Percentiles rank a stretch among this genome's conserved stretches.
Conservation (phyloP, 2,329 filamentous ascomycete species). For the Capronia coronata region DNA sequence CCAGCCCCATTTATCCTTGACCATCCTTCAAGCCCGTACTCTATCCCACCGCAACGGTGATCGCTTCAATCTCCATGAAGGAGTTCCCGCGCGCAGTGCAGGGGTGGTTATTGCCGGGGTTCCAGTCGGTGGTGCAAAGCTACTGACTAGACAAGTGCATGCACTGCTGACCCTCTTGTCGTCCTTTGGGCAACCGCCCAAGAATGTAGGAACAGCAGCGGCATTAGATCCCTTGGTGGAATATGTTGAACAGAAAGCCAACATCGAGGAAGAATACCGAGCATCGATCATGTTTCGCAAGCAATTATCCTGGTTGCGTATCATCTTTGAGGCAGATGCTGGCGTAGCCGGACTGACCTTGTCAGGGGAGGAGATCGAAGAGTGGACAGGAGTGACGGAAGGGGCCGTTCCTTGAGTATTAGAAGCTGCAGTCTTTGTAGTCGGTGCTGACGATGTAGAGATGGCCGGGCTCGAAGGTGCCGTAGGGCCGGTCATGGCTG, state of each 20-base stretch:
- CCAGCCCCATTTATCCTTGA: not conserved
- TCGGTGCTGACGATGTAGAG: not conserved
- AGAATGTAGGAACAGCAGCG: slow-evolving; percentile 32
- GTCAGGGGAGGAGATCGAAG: slow-evolving; percentile 4
- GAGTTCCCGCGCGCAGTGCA: slow-evolving; percentile 8
- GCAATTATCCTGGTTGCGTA: slow-evolving; percentile 24
- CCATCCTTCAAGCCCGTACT: not conserved
- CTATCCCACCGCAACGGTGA: slow-evolving; percentile 17
- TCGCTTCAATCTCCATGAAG: slow-evolving; percentile 18
- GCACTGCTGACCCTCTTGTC: slow-evolving; percentile 20
- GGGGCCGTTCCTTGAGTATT: not conserved
- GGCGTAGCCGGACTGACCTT: slow-evolving; percentile 13
- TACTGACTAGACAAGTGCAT: slow-evolving; percentile 20
- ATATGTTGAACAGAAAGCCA: slow-evolving; percentile 15
- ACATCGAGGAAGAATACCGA: slow-evolving; percentile 13
- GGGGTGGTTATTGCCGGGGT: slow-evolving; percentile 15
- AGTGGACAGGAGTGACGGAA: not conserved
- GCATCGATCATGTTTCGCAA: slow-evolving; percentile 23
- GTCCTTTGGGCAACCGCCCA: slow-evolving; percentile 14
- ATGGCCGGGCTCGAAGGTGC: slow-evolving; percentile 1
- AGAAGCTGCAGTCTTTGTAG: not conserved
- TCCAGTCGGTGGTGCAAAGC: slow-evolving; percentile 9
- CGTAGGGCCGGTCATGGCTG: not conserved
- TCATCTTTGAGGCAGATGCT: slow-evolving; percentile 10
- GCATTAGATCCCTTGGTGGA: slow-evolving; percentile 18